Evolutionary conservation across 805 yeast genomes (phyloP).

Genomic region (Grigorovia jiainica): DNA sequence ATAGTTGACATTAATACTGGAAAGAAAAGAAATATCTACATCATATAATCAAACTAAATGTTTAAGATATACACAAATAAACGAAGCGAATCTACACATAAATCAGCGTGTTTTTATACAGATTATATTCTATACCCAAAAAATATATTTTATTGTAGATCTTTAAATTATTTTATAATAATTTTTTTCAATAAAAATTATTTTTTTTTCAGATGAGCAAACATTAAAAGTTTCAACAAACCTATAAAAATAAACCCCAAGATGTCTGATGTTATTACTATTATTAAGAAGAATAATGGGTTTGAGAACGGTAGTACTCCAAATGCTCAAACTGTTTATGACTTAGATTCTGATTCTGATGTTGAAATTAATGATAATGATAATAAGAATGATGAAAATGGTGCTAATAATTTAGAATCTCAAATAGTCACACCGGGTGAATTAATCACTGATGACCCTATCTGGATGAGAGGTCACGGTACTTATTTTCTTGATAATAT

Average conservation of each 20-base stretch:
- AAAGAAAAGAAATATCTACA: too few relatives aligned
- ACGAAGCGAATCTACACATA: too few relatives aligned
- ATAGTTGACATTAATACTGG: too few relatives aligned
- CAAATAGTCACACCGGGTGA: constrained; percentile 90
- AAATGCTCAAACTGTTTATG: not conserved
- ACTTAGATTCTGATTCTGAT: constrained; percentile 9
- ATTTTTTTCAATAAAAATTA: too few relatives aligned
- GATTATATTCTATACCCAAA: too few relatives aligned
- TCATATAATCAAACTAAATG: too few relatives aligned
- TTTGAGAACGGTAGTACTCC: constrained; percentile 5
- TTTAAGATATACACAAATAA: too few relatives aligned
- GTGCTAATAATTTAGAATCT: constrained; percentile 16
- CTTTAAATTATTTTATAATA: too few relatives aligned
- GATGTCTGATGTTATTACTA: constrained; percentile 26
- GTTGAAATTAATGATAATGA: constrained; percentile 36
- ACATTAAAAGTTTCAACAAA: too few relatives aligned
- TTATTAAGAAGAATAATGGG: constrained; percentile 20
- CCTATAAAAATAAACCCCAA: too few relatives aligned
- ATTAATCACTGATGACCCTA: constrained; percentile 86
- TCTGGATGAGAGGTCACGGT: constrained; percentile 99
- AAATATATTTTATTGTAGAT: too few relatives aligned
- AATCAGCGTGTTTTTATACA: too few relatives aligned
- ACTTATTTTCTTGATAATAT: constrained; percentile 68
- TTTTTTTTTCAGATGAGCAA: not conserved
- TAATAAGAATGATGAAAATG: constrained; percentile 23